phyloP scores from a whole-genome alignment of 2,329 filamentous ascomycete genomes.

The Alternaria gansuensis region DNA sequence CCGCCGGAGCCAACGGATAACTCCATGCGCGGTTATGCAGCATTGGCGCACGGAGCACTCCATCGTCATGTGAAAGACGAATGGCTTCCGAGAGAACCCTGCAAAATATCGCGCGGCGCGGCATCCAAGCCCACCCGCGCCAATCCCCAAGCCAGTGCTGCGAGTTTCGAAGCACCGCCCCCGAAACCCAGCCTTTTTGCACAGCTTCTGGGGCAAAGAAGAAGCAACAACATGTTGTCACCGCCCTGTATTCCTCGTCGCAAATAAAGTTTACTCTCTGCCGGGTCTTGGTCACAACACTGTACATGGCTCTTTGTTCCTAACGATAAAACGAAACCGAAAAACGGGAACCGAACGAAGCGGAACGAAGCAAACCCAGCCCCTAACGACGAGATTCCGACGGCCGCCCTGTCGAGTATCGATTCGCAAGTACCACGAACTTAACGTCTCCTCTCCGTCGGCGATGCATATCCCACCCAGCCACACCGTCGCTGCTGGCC shows the following conservation, averaged over 20 bases:
- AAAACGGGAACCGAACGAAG: neutral
- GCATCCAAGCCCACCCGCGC: neutral
- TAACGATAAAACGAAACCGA: neutral
- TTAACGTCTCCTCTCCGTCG: neutral
- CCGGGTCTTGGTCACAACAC: neutral
- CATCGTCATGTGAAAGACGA: constrained; percentile 33
- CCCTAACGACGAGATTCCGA: neutral
- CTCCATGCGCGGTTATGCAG: constrained; percentile 25
- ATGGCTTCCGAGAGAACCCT: constrained; percentile 23
- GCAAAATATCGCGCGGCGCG: constrained; percentile 28
- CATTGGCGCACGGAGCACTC: constrained; percentile 22
- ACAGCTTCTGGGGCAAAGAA: neutral
- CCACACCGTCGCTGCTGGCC: constrained; percentile 35
- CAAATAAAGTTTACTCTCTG: neutral
- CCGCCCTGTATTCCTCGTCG: neutral
- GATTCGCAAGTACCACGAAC: neutral
- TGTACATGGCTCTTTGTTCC: constrained; percentile 6
- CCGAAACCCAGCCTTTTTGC: neutral
- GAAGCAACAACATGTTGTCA: constrained; percentile 2
- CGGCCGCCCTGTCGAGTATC: neutral
- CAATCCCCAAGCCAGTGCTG: neutral
- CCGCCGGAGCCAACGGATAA: neutral
- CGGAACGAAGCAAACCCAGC: neutral
- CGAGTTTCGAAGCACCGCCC: constrained; percentile 7
- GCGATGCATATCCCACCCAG: constrained; percentile 41